A percentile compares a stretch with the other conserved stretches of the same genome.
Evolutionary conservation across 805 yeast genomes (phyloP).

Genomic region (Kodamaea leandrae): DNA sequence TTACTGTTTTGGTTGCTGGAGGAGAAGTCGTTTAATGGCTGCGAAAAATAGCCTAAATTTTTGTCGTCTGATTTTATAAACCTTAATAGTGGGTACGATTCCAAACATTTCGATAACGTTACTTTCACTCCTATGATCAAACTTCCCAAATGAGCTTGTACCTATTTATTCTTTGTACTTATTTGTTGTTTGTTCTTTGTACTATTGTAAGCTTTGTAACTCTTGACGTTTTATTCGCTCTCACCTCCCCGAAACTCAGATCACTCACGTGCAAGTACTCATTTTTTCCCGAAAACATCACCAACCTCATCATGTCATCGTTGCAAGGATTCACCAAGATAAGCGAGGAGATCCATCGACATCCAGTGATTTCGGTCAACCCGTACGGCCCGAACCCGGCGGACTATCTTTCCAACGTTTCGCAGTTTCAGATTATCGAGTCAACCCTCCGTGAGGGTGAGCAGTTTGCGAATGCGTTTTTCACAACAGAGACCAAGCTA

Average conservation of each 20-base stretch:
- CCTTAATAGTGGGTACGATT: too few species aligned
- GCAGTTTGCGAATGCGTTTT: slow-evolving; percentile 62
- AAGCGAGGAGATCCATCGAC: slow-evolving; percentile 26
- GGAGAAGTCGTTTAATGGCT: slow-evolving; percentile 25
- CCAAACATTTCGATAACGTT: too few species aligned
- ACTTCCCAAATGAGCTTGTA: too few species aligned
- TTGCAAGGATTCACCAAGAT: slow-evolving; percentile 35
- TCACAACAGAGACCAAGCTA: slow-evolving; percentile 53
- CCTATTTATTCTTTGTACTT: too few species aligned
- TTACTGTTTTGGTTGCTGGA: slow-evolving; percentile 46
- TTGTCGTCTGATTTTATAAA: too few species aligned
- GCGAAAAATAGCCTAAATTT: too few species aligned
- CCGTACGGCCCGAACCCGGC: slow-evolving; percentile 62
- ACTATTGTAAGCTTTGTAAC: too few species aligned
- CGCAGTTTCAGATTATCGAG: slow-evolving; percentile 52
- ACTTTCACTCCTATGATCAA: too few species aligned
- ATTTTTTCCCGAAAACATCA: background rate
- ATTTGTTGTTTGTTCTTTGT: too few species aligned
- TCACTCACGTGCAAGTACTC: background rate
- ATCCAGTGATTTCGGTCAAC: slow-evolving; percentile 23
- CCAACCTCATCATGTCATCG: slow-evolving; percentile 6
- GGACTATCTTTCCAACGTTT: slow-evolving; percentile 54
- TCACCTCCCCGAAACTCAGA: too few species aligned
- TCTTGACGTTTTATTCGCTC: too few species aligned
- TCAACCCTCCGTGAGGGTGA: slow-evolving; percentile 63